Evolutionary conservation across 305 asterid species (phyloP).

Genomic region (Solanum hybrid): DNA sequence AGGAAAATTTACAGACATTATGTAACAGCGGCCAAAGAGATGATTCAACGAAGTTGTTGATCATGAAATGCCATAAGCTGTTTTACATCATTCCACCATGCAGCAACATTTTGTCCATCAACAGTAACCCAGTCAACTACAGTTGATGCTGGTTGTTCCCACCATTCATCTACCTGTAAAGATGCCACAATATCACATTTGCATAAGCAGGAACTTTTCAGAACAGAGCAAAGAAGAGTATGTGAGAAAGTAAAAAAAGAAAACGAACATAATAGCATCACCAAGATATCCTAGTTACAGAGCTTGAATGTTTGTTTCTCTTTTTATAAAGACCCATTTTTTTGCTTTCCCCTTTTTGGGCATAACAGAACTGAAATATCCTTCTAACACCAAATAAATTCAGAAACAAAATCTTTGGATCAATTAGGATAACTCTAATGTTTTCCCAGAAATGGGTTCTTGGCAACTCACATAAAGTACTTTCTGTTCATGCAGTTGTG

Average conservation of each 20-base stretch:
- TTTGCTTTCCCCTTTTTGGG: background rate
- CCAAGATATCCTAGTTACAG: background rate
- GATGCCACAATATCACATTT: background rate
- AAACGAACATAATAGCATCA: background rate
- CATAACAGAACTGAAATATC: background rate
- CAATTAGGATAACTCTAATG: background rate
- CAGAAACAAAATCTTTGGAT: background rate
- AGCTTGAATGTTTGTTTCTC: background rate
- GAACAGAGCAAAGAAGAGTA: background rate
- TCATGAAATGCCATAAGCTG: conserved; percentile 89
- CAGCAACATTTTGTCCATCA: conserved; percentile 90
- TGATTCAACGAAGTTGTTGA: conserved; percentile 32
- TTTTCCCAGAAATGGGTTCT: background rate
- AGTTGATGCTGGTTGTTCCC: conserved; percentile 97
- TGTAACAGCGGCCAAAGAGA: background rate
- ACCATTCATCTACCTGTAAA: conserved; percentile 93
- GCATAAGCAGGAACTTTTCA: background rate
- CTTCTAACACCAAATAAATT: background rate
- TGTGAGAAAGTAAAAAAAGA: background rate
- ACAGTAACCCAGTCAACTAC: conserved; percentile 93
- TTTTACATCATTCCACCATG: conserved; percentile 92
- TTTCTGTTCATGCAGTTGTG: background rate
- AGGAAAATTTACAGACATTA: background rate
- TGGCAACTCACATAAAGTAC: background rate
- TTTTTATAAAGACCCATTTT: background rate